Percentiles rank a stretch among this genome's conserved stretches.
phyloP scores from a whole-genome alignment of 2,329 filamentous ascomycete species.

The Aspergillus versicolor region DNA sequence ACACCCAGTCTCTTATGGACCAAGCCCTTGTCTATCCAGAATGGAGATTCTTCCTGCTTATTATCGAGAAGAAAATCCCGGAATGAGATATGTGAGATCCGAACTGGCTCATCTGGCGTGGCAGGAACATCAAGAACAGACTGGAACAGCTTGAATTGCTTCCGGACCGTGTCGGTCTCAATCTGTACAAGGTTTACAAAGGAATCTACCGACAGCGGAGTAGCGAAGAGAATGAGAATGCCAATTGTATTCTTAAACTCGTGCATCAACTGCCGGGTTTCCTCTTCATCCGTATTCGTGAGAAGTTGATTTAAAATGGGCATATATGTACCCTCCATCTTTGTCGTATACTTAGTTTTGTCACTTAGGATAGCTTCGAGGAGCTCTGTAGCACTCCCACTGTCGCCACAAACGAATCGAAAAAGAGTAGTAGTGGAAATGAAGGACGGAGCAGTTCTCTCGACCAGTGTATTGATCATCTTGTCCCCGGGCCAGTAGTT shows the following conservation, averaged over 20 bases:
- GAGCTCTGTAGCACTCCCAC: no score
- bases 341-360: not conserved
- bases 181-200: not conserved
- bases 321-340: not conserved
- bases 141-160: not conserved
- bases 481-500: no score
- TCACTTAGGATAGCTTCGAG: not conserved
- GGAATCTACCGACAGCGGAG: not conserved
- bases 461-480: no score
- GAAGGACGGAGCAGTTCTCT: no score
- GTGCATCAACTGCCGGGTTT: not conserved
- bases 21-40: no score
- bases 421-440: no score
- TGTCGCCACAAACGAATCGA: no score
- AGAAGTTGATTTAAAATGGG: not conserved
- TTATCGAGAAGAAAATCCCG: not conserved
- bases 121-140: not conserved
- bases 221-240: not conserved
- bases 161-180: not conserved
- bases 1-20: conserved; percentile 13
- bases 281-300: not conserved
- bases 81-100: not conserved
- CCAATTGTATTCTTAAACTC: not conserved
- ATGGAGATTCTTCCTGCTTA: conserved; percentile 9
- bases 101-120: not conserved